Evolutionary conservation across 75 land plant genomes (phyloP).

Genomic region (Pseudotsuga menziesii): DNA sequence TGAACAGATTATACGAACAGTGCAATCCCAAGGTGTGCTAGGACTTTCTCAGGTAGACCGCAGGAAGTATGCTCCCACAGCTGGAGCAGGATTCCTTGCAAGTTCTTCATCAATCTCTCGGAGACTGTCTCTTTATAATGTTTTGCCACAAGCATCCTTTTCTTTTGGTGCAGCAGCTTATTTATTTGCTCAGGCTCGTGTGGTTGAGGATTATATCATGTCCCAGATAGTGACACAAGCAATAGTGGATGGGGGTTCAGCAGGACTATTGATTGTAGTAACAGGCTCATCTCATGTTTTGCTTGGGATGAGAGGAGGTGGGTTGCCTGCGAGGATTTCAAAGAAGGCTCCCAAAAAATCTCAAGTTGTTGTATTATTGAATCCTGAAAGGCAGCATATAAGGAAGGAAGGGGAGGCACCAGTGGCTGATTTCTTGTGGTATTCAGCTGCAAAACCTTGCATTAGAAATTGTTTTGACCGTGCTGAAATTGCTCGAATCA

Average conservation of each 20-base stretch:
- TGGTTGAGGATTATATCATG: slow-evolving; percentile 80
- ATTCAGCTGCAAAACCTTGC: slow-evolving; percentile 87
- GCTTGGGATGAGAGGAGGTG: slow-evolving; percentile 79
- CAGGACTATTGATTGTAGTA: slow-evolving; percentile 67
- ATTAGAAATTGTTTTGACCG: slow-evolving; percentile 91
- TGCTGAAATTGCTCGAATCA: slow-evolving; percentile 94
- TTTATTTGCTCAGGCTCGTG: slow-evolving; percentile 78
- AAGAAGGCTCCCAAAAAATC: slow-evolving; percentile 71
- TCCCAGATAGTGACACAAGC: slow-evolving; percentile 62
- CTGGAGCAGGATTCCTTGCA: slow-evolving; percentile 59
- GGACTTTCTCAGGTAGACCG: slow-evolving; percentile 64
- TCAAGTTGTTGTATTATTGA: slow-evolving; percentile 73
- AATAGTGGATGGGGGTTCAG: slow-evolving; percentile 55
- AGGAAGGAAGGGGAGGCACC: slow-evolving; percentile 88
- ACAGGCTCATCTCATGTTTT: slow-evolving; percentile 87
- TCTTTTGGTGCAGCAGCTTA: slow-evolving; percentile 85
- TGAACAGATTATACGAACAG: slow-evolving; percentile 65
- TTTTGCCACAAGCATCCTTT: slow-evolving; percentile 31
- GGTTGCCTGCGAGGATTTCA: slow-evolving; percentile 84
- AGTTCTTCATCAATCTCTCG: slow-evolving; percentile 43
- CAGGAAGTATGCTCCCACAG: slow-evolving; percentile 68
- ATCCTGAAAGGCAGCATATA: slow-evolving; percentile 88
- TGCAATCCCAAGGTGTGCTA: slow-evolving; percentile 78
- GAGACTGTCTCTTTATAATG: slow-evolving; percentile 33
- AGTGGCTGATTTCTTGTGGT: slow-evolving; percentile 94